Base-by-base conservation (phyloP, 2,329 filamentous ascomycete genomes). In the Spiromastix sp. region DNA sequence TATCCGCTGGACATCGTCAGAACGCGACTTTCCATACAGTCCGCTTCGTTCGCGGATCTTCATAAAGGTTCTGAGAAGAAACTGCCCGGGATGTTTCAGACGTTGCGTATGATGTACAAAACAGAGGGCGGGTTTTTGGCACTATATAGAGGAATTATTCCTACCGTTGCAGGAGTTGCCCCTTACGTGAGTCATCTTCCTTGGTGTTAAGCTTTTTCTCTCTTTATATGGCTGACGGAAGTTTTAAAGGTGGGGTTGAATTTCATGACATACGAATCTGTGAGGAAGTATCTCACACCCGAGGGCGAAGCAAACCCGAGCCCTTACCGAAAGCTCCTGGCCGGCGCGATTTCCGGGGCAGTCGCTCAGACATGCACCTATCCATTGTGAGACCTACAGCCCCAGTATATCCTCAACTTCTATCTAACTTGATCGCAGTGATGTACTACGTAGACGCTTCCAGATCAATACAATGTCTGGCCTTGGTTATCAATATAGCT, bases 381-480 rank as follows among this genome's bases (percentile, higher is more conserved):
- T 63, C 91, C 91, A 42, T 95, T 98, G 83, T 93, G 63, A 72
- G 16, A n/a, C n/a, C 16, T 12, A 13, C n/a, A 28, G 27, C 30
- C 12, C 4, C 30, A 21, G 28, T 29, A 37, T 26, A 31, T 42
- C 19, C 32, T 13, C n/a, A 5, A 20, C 11, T n/a, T 4, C 5
- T 41, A 12, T 32, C 34, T 48, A 31, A 47, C 39, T 33, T 19
- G 27, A 22, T 19, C 31, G 19, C 42, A 91, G 85, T 56, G 87
- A 94, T 55, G 89, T 98, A 2, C 70, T 98, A 36, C 83, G 91
- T 20, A 79, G 91, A 41, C 77, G 91, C 33, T 98, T 98, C 59
- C 91, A 98, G 56, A 91, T 98, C 65, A 98, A 98, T 63, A 95
- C 91, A 36, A 98, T 98, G 91, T 85, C 83, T 31, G 91, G 91